Conservation (phyloP, 768 basidiomycete genomes). For the Leucocoprinus sp. region DNA sequence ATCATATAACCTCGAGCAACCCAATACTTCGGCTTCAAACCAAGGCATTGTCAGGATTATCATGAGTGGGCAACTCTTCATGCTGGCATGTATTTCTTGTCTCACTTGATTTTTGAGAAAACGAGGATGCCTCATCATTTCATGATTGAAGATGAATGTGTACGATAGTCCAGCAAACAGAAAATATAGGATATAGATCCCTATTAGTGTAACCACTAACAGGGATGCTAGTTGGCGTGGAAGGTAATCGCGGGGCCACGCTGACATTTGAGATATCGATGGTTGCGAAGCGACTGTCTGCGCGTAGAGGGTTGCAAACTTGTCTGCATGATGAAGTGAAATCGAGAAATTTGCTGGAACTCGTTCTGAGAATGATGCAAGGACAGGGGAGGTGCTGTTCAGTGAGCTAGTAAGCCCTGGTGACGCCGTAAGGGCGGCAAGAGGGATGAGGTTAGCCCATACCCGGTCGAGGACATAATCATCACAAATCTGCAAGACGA, state of each 20-base stretch:
- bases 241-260: constrained; percentile 81
- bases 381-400: constrained; percentile 30
- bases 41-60: constrained; percentile 82
- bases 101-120: constrained; percentile 85
- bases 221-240: constrained; percentile 75
- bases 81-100: constrained; percentile 66
- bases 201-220: constrained; percentile 60
- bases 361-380: constrained; percentile 35
- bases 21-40: constrained; percentile 90
- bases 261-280: constrained; percentile 41
- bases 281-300: constrained; percentile 14
- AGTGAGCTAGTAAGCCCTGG: constrained; percentile 23
- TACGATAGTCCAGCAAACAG: constrained; percentile 82
- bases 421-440: constrained; percentile 34
- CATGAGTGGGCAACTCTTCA: constrained; percentile 79
- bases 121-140: constrained; percentile 91
- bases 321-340: constrained; percentile 44
- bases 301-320: constrained; percentile 23
- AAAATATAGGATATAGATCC: constrained; percentile 85
- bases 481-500: constrained; percentile 68
- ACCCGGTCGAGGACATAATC: constrained; percentile 65
- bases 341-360: constrained; percentile 44
- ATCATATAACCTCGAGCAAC: constrained; percentile 74
- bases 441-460: constrained; percentile 72
- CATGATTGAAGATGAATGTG: constrained; percentile 83